phyloP scores from a whole-genome alignment of 2,329 filamentous ascomycete genomes.

The Botrytis tulipae region DNA sequence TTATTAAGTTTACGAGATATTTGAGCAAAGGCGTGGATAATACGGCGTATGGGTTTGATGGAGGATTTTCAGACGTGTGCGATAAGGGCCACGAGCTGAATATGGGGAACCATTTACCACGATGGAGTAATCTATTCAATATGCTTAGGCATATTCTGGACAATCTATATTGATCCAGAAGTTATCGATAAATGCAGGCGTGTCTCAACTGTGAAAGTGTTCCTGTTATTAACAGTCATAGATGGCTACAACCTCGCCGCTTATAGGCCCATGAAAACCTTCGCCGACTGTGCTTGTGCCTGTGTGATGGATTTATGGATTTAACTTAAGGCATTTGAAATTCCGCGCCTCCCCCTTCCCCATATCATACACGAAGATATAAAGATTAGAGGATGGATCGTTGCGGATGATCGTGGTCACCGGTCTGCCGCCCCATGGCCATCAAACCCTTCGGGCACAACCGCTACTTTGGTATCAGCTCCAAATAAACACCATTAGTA shows the following conservation, averaged over 20 bases:
- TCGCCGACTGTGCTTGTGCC: no score
- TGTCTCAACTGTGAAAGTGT: neutral
- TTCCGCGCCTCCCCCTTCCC: neutral
- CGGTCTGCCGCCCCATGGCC: neutral
- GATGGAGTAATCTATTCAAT: neutral
- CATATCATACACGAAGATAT: neutral
- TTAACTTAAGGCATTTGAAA: neutral
- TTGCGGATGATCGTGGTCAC: neutral
- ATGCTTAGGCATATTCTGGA: neutral
- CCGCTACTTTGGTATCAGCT: neutral
- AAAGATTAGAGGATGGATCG: neutral
- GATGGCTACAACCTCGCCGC: neutral
- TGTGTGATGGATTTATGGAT: neutral
- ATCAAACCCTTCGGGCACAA: neutral
- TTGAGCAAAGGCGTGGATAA: slow-evolving; percentile 22
- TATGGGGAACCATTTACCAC: neutral
- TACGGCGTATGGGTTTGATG: slow-evolving; percentile 23
- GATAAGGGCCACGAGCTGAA: slow-evolving; percentile 7
- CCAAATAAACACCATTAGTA: neutral
- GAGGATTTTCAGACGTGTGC: slow-evolving; percentile 13
- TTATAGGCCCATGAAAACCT: neutral
- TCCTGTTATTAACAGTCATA: neutral
- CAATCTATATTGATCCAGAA: neutral
- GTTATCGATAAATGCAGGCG: neutral
- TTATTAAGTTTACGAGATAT: slow-evolving; percentile 15